Percentiles rank a stretch among this genome's conserved stretches.
Evolutionary conservation across 495 filamentous ascomycete genomes (phyloP).

Genomic region (Neurospora hispaniola): DNA sequence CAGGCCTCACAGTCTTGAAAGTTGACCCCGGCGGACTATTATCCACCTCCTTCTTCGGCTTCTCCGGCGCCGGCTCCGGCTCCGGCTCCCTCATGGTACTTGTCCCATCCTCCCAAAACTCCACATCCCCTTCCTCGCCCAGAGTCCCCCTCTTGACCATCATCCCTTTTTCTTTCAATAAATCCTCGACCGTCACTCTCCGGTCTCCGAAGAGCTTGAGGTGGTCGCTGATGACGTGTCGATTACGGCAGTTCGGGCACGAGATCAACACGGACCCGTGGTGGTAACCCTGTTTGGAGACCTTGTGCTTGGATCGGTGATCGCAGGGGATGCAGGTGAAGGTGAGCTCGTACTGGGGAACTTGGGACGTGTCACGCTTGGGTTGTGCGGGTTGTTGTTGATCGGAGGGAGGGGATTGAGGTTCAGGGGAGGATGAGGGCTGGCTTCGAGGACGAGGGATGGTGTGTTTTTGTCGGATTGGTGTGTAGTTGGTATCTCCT

Average conservation of each 20-base stretch:
- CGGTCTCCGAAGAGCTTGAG: constrained; percentile 64
- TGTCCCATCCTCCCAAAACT: constrained; percentile 60
- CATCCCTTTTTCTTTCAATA: constrained; percentile 55
- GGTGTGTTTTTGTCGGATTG: constrained; percentile 22
- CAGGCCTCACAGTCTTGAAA: constrained; percentile 15
- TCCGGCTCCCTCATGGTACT: constrained; percentile 9
- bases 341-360: constrained; percentile 69
- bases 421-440: constrained; percentile 19
- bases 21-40: constrained; percentile 15
- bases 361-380: constrained; percentile 14
- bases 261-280: constrained; percentile 75
- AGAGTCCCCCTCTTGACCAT: constrained; percentile 51
- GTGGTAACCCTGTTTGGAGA: constrained; percentile 93
- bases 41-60: constrained; percentile 4
- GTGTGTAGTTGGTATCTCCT: not conserved
- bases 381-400: constrained; percentile 4
- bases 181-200: constrained; percentile 57
- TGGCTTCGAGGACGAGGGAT: constrained; percentile 26
- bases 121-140: constrained; percentile 47
- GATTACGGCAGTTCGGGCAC: constrained; percentile 71
- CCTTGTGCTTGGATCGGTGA: constrained; percentile 58
- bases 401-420: constrained; percentile 14
- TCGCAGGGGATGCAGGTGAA: constrained; percentile 90
- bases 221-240: constrained; percentile 90
- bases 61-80: constrained; percentile 1